Conservation (phyloP, 371 early-diverging fungal species). For the Mortierella sp. region DNA sequence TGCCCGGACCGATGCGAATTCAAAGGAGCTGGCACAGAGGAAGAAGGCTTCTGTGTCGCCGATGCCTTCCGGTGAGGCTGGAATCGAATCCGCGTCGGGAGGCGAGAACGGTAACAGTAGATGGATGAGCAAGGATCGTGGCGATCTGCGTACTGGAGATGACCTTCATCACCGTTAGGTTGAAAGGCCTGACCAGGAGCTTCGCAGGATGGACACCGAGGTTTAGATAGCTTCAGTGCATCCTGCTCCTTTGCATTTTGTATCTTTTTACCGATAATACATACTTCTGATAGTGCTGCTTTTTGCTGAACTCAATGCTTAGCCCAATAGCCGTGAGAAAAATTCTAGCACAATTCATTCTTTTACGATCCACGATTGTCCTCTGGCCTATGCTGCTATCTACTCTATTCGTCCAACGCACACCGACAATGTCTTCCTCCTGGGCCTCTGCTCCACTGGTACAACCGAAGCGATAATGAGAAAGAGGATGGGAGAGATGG, state of each 20-base stretch:
- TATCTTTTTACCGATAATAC: background rate
- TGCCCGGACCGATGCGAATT: background rate
- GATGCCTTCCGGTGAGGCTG: background rate
- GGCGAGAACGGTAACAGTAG: background rate
- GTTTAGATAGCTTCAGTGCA: background rate
- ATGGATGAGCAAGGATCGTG: background rate
- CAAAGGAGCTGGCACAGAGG: background rate
- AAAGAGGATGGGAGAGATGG: too few relatives aligned
- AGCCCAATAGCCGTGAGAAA: too few relatives aligned
- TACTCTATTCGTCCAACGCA: too few relatives aligned
- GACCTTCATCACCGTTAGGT: background rate
- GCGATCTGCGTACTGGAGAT: background rate
- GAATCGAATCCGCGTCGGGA: background rate
- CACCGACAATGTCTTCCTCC: too few relatives aligned
- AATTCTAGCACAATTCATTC: too few relatives aligned
- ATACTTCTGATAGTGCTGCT: background rate
- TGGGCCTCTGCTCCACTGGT: too few relatives aligned
- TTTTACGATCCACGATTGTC: too few relatives aligned
- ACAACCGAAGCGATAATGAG: too few relatives aligned
- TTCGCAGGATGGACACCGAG: constrained; percentile 7
- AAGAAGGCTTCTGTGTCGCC: background rate
- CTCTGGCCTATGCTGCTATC: too few relatives aligned
- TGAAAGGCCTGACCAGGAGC: background rate
- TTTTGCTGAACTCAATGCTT: background rate
- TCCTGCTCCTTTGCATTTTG: background rate